A percentile compares a stretch with the other conserved stretches of the same genome.
These are phyloP conservation scores for Leccinum variicolor DNA, from an alignment of 768 basidiomycete species.

Conservation along the genomic window DNA sequence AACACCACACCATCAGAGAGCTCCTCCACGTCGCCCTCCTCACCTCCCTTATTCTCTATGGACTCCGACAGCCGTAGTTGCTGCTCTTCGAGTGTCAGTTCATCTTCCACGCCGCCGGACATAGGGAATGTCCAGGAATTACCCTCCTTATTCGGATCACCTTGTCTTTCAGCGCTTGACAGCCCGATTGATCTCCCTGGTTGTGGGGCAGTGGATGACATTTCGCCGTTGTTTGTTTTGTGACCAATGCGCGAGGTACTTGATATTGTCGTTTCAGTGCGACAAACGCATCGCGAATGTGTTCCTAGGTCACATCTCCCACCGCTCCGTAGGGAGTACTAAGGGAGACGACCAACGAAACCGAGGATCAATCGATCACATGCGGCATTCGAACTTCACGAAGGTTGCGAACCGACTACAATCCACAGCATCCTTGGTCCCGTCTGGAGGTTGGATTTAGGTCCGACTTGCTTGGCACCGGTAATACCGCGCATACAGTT, in stretches of 20 bases:
- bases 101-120: slow-evolving; percentile 2
- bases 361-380: neutral
- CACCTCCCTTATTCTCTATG: slow-evolving; percentile 1
- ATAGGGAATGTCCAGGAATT: neutral
- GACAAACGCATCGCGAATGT: neutral
- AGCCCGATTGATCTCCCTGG: neutral
- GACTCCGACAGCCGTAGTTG: neutral
- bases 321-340: neutral
- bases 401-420: neutral
- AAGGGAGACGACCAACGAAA: neutral
- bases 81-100: slow-evolving; percentile 2
- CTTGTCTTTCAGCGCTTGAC: neutral
- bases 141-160: neutral
- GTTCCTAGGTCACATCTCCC: neutral
- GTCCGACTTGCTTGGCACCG: neutral
- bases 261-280: neutral
- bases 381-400: neutral
- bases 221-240: neutral
- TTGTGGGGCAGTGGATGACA: neutral
- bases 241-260: neutral
- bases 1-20: slow-evolving; percentile 4
- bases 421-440: too few relatives aligned
- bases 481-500: neutral
- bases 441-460: neutral
- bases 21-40: slow-evolving; percentile 4